These are phyloP conservation scores for Epichloe sp. DNA, from an alignment of 2,329 filamentous ascomycete genomes.

Conservation along the genomic window DNA sequence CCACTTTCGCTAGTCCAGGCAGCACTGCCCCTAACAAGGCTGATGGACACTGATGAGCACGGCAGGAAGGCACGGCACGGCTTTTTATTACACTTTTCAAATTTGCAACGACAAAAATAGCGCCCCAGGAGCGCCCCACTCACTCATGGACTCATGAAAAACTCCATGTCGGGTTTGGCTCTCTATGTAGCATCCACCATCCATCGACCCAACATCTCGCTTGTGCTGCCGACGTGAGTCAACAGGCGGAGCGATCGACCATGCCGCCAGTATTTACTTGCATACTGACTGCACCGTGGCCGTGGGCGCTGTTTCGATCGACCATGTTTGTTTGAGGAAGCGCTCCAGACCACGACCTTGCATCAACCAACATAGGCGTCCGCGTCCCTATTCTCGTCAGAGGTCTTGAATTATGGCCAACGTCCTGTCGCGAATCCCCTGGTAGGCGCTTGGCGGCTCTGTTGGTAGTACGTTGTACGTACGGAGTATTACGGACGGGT, in stretches of 20 bases:
- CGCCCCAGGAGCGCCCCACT: not conserved
- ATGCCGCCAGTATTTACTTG: no score
- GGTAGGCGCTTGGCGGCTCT: no score
- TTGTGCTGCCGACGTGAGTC: not conserved
- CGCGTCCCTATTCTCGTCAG: not conserved
- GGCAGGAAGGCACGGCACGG: not conserved
- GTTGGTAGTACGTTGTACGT: no score
- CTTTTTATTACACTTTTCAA: no score
- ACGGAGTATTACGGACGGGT: no score
- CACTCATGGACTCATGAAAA: no score
- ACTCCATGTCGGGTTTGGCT: no score
- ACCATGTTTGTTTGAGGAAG: not conserved
- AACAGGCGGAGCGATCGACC: not conserved
- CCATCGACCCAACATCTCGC: no score
- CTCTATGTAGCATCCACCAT: no score
- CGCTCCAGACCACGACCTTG: not conserved
- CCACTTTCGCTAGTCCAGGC: slow-evolving; percentile 9
- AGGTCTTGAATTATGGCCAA: slow-evolving; percentile 1
- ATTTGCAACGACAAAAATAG: no score
- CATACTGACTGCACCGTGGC: no score
- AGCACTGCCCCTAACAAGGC: not conserved
- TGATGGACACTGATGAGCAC: not conserved
- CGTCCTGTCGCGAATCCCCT: not conserved
- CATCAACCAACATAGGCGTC: not conserved
- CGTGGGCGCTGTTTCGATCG: no score